phyloP scores from a whole-genome alignment of 2,329 filamentous ascomycete species.

The Zopfia rhizophila region DNA sequence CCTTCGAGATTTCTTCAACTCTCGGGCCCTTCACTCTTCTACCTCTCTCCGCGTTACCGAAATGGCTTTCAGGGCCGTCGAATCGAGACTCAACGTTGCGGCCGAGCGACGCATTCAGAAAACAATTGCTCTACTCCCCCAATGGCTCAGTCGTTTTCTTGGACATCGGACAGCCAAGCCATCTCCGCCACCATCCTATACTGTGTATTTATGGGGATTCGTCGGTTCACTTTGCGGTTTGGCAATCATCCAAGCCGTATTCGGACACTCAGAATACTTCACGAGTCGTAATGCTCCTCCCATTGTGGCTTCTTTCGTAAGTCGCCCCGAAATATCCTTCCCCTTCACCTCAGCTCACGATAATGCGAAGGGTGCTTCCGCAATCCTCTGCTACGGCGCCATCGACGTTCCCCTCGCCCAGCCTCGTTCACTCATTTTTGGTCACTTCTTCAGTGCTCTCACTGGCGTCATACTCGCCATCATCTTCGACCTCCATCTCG shows the following conservation, averaged over 20 bases:
- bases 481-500: slow-evolving; percentile 53
- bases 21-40: too few species aligned
- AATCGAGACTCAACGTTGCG: too few species aligned
- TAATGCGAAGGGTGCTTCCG: slow-evolving; percentile 52
- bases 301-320: slow-evolving; percentile 54
- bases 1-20: too few species aligned
- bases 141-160: slow-evolving; percentile 74
- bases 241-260: slow-evolving; percentile 53
- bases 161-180: slow-evolving; percentile 50
- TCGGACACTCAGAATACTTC: slow-evolving; percentile 53
- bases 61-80: too few species aligned
- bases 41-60: too few species aligned
- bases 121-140: slow-evolving; percentile 64
- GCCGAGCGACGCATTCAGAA: slow-evolving; percentile 41
- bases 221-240: slow-evolving; percentile 57
- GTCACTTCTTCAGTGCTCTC: slow-evolving; percentile 57
- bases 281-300: slow-evolving; percentile 51
- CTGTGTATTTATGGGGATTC: slow-evolving; percentile 54
- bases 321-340: slow-evolving; percentile 18
- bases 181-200: slow-evolving; percentile 39
- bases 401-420: slow-evolving; percentile 59
- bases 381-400: slow-evolving; percentile 58
- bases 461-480: slow-evolving; percentile 57
- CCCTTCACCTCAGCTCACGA: slow-evolving; percentile 11
- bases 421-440: slow-evolving; percentile 56